Evolutionary conservation across 805 yeast genomes (phyloP), one percentile per base, ranked within the genome.

Genomic region (Candida railenensis): DNA sequence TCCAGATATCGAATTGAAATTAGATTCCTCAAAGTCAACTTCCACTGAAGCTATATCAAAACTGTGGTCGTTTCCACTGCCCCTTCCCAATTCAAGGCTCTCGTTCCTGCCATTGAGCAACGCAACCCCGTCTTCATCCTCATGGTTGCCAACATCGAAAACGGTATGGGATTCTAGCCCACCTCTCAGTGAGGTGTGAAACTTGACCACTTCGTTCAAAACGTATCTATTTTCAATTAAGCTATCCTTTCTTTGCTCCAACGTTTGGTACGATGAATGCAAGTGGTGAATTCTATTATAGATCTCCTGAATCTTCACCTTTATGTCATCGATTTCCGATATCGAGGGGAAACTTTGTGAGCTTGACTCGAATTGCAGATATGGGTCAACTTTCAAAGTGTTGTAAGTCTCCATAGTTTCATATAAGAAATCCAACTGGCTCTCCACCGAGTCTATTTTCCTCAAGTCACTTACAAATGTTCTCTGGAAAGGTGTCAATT

Each of bases 281-380:
- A 72, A 59, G 42, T 72, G 76, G 39, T 60, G 59, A 39, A 71
- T 65, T 47, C 70, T 51, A 4, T 61, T 66, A 48, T 58, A 54
- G 43, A 66, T 53, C 5, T 55, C 57, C 2, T 48, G 45, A 11
- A 71, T 56, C 32, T 56, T 56, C 9, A 48, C 52, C 44, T 55
- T 59, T 43, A 68, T 55, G 14, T 58, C 62, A 49, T 70, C 74
- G 58, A 70, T 59, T 34, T 67, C 73, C 9, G 71, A 59, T 2
- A 62, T 42, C 4, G 66, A 43, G 3, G 73, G 73, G 37, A 70
- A 57, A 3, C 82, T 81, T 43, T 79, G 73, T 55, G 87, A 78
- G 49, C 91, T 89, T 3, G 75, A 69, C 37, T 83, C 49, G 34
- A 63, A 49, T 25, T 59, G 58, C 39, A 59, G 59, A 42, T 48